Evolutionary conservation across 2,329 filamentous ascomycete species (phyloP).

Genomic region (Diplocarpon mali): DNA sequence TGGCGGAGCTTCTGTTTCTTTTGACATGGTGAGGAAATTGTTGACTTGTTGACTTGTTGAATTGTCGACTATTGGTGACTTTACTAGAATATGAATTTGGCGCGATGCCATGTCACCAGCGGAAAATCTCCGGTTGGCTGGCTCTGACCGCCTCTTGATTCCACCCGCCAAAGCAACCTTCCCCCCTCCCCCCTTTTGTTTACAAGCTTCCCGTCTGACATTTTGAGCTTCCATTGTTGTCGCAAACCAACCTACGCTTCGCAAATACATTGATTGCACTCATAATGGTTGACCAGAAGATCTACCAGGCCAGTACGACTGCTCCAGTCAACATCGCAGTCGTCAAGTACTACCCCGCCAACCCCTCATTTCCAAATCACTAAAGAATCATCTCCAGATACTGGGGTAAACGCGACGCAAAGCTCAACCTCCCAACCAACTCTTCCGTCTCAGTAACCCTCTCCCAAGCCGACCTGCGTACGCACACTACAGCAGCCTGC

Average conservation of each 20-base stretch:
- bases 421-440: constrained; percentile 94
- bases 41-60: neutral
- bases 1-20: constrained; percentile 23
- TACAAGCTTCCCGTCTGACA: constrained; percentile 1
- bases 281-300: constrained; percentile 29
- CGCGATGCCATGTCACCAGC: constrained; percentile 6
- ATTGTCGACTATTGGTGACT: constrained; percentile 8
- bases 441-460: constrained; percentile 95
- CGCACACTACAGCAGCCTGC: constrained; percentile 91
- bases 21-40: constrained; percentile 18
- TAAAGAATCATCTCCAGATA: constrained; percentile 39
- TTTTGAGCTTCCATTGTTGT: constrained; percentile 6
- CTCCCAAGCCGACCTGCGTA: constrained; percentile 85
- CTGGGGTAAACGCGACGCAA: constrained; percentile 94
- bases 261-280: neutral
- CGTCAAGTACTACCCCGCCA: constrained; percentile 58
- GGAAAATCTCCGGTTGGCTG: constrained; percentile 16
- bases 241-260: neutral
- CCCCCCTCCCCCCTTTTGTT: neutral
- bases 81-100: constrained; percentile 10
- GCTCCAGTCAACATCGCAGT: constrained; percentile 97
- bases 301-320: constrained; percentile 90
- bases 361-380: constrained; percentile 8
- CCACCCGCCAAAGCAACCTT: neutral
- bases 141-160: constrained; percentile 12